phyloP scores from a whole-genome alignment of 169 alveolate species.

The Plasmodium inui region DNA sequence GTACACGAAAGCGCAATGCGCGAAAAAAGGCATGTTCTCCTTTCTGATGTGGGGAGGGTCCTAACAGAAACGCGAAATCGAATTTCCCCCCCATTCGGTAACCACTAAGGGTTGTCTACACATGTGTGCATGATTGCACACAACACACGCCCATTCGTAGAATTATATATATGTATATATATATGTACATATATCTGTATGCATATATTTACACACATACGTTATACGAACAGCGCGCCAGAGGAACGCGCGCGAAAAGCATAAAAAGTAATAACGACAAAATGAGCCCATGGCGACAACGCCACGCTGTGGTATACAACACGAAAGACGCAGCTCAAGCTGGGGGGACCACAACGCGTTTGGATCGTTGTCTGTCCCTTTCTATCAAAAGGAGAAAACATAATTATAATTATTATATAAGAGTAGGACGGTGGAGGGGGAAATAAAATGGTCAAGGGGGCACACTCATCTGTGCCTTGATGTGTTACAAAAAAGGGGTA shows the following conservation, averaged over 20 bases:
- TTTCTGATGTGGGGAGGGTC: not conserved
- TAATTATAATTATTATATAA: not conserved
- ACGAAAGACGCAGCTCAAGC: not conserved
- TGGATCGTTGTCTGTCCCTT: not conserved
- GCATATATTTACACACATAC: not conserved
- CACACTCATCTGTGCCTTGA: not conserved
- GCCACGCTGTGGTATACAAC: not conserved
- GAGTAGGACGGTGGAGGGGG: not conserved
- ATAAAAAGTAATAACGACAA: not conserved
- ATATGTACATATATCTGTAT: not conserved
- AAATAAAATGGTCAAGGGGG: not conserved
- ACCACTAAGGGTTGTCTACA: too few relatives aligned
- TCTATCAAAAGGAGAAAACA: not conserved
- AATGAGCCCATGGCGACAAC: not conserved
- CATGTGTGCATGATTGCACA: not conserved
- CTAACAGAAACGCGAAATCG: not conserved
- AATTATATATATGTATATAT: not conserved
- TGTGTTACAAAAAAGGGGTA: not conserved
- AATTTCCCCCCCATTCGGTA: not conserved
- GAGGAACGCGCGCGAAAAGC: not conserved
- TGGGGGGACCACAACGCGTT: not conserved
- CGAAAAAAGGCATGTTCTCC: not conserved
- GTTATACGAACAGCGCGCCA: not conserved
- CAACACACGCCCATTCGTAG: not conserved
- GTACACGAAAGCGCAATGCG: not conserved